Percentiles rank a stretch among this genome's conserved stretches.
Evolutionary conservation across 352 stramenopile species (phyloP).

Genomic region (Globisporangium takayamanum): DNA sequence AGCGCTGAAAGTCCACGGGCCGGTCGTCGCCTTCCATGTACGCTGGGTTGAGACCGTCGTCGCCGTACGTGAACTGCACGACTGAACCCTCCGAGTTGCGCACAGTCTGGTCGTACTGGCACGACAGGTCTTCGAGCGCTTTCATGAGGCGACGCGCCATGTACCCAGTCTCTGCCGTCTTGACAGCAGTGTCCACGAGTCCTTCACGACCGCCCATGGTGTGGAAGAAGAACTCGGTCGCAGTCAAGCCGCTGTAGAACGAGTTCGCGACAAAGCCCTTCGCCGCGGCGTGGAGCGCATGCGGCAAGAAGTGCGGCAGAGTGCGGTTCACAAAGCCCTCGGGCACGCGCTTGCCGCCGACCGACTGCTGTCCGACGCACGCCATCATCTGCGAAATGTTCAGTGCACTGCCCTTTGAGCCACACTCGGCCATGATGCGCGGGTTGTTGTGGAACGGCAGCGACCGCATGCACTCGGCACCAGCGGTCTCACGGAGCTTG

Average conservation of each 20-base stretch:
- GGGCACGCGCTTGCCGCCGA: constrained; percentile 97
- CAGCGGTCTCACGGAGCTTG: constrained; percentile 96
- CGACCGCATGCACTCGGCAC: constrained; percentile 96
- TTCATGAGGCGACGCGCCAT: constrained; percentile 99
- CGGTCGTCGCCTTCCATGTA: constrained; percentile 94
- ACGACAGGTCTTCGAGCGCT: constrained; percentile 96
- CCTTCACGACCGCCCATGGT: constrained; percentile 99
- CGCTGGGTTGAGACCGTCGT: constrained; percentile 97
- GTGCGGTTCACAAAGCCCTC: constrained; percentile 99
- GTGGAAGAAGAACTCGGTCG: constrained; percentile 99
- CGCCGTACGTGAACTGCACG: constrained; percentile 99
- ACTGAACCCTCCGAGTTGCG: constrained; percentile 88
- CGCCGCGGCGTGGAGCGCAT: constrained; percentile 92
- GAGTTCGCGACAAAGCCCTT: constrained; percentile 99
- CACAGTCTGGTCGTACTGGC: constrained; percentile 92
- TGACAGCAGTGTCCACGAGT: constrained; percentile 99
- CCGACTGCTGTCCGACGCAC: constrained; percentile 98
- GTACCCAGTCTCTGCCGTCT: constrained; percentile 99
- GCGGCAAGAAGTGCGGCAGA: constrained; percentile 94
- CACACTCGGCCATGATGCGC: constrained; percentile 98
- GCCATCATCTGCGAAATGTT: constrained; percentile 99
- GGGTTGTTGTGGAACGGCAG: constrained; percentile 96
- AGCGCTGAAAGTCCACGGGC: constrained; percentile 94
- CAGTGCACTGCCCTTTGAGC: constrained; percentile 97
- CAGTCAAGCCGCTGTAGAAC: constrained; percentile 98